phyloP scores from a whole-genome alignment of 2,329 filamentous ascomycete species.

The Verticillium alfalfae region DNA sequence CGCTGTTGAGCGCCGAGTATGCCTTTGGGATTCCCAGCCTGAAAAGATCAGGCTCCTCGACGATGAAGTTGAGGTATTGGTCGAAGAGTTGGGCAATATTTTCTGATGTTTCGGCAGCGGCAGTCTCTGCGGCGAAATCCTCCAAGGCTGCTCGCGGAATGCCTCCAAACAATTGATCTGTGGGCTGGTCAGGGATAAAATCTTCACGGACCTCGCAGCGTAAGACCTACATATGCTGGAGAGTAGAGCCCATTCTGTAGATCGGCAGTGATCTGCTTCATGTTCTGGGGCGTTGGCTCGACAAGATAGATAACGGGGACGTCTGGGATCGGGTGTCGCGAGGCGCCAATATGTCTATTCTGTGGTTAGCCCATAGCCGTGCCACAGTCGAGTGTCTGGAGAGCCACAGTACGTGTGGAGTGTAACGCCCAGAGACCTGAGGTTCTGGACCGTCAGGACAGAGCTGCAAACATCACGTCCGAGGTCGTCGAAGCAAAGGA shows the following conservation, averaged over 20 bases:
- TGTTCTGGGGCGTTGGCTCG: conserved; percentile 77
- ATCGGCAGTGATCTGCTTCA: conserved; percentile 78
- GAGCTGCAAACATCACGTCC: conserved; percentile 96
- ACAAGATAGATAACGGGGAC: conserved; percentile 96
- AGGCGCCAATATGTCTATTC: conserved; percentile 68
- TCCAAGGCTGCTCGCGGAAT: conserved; percentile 86
- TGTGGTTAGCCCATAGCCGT: conserved; percentile 14
- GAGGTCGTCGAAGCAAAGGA: conserved; percentile 87
- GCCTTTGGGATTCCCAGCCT: conserved; percentile 86
- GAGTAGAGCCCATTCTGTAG: conserved; percentile 84
- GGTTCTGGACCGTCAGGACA: conserved; percentile 86
- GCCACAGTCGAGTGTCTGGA: neutral
- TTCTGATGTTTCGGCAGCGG: conserved; percentile 77
- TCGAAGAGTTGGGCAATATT: conserved; percentile 90
- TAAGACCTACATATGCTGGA: conserved; percentile 60
- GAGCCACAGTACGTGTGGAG: conserved; percentile 70
- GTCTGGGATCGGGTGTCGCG: conserved; percentile 87
- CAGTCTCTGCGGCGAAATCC: conserved; percentile 88
- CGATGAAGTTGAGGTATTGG: conserved; percentile 96
- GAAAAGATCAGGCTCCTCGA: conserved; percentile 92
- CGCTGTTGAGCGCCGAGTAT: conserved; percentile 95
- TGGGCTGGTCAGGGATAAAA: neutral
- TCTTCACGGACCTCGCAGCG: neutral
- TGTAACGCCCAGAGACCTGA: conserved; percentile 90
- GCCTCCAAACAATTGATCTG: conserved; percentile 85